Evolutionary conservation across 768 basidiomycete species (phyloP), one percentile per base, ranked within the genome.

Genomic region (Mycena rosella): DNA sequence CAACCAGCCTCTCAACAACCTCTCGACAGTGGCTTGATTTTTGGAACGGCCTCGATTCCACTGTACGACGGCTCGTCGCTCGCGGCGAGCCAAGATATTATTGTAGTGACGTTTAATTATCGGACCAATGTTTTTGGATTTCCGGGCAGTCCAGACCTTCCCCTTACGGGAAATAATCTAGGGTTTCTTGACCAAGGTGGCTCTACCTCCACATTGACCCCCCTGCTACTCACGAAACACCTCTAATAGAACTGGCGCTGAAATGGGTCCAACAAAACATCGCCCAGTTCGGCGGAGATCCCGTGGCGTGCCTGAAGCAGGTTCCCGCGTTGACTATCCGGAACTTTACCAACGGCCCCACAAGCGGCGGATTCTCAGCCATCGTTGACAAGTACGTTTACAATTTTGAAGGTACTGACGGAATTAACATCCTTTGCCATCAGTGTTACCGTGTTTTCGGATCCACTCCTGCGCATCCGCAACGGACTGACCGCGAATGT

Each of bases 231-330:
- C 29, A 27, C n/a, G 2, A 60, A 24, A 32, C 18, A 9, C 11
- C n/a, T n/a, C n/a, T n/a, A 2, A 53, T 15, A 65, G 66, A 75
- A 24, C 58, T 74, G 9, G 79, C 77, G 5, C 53, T 79, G 3
- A 42, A 29, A 22, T 80, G 78, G 85, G 80, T 87, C 0, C 83
- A 84, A 58, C 72, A 78, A 53, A 82, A 88, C 63, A 83, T 87
- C 56, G 76, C 72, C 27, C 73, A 77, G 0, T 87, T 87, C 63
- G 85, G 87, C 2, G 86, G 86, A 20, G 83, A 79, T 61, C 76
- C 75, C 13, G 53, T 76, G 8, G 36, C 71, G 18, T 77, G 76
- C 61, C 65, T 77, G 11, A 74, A 70, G 29, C 29, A 54, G 18
- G 66, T 77, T 11, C 67, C 76, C 11, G 72, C 74, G 5, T 20